Evolutionary conservation across 1,284 basidiomycete genomes (phyloP).

Genomic region (Irpex sp.): DNA sequence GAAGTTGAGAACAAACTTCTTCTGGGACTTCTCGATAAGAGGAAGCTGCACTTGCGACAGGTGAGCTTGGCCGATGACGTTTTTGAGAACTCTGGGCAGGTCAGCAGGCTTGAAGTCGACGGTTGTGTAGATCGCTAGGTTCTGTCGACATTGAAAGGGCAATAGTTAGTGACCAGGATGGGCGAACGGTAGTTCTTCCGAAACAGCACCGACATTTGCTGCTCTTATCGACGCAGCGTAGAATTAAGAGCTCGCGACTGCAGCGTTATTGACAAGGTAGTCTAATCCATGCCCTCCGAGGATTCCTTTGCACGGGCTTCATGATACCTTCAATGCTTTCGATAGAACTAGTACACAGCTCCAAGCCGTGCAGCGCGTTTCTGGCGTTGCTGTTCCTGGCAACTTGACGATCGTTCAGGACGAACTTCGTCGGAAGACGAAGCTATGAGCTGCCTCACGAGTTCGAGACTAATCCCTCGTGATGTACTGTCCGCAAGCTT

Average conservation of each 20-base stretch:
- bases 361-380: slow-evolving; percentile 30
- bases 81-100: slow-evolving; percentile 24
- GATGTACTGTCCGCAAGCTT: slow-evolving; percentile 27
- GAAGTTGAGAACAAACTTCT: slow-evolving; percentile 34
- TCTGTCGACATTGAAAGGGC: slow-evolving; percentile 18
- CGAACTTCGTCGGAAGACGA: slow-evolving; percentile 31
- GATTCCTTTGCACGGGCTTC: slow-evolving; percentile 19
- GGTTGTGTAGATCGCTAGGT: slow-evolving; percentile 22
- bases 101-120: slow-evolving; percentile 21
- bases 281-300: slow-evolving; percentile 31
- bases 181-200: not conserved
- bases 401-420: slow-evolving; percentile 30
- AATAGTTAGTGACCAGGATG: not conserved
- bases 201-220: not conserved
- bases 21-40: slow-evolving; percentile 26
- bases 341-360: slow-evolving; percentile 30
- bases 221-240: not conserved
- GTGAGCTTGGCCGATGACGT: slow-evolving; percentile 32
- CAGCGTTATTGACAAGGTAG: slow-evolving; percentile 40
- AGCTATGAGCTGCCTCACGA: slow-evolving; percentile 31
- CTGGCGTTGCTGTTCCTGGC: slow-evolving; percentile 21
- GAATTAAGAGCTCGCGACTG: slow-evolving; percentile 24
- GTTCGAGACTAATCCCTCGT: slow-evolving; percentile 39
- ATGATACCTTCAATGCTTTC: slow-evolving; percentile 26
- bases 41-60: slow-evolving; percentile 29